Conservation (phyloP, 2,329 filamentous ascomycete species). For the Beauveria varroae region DNA sequence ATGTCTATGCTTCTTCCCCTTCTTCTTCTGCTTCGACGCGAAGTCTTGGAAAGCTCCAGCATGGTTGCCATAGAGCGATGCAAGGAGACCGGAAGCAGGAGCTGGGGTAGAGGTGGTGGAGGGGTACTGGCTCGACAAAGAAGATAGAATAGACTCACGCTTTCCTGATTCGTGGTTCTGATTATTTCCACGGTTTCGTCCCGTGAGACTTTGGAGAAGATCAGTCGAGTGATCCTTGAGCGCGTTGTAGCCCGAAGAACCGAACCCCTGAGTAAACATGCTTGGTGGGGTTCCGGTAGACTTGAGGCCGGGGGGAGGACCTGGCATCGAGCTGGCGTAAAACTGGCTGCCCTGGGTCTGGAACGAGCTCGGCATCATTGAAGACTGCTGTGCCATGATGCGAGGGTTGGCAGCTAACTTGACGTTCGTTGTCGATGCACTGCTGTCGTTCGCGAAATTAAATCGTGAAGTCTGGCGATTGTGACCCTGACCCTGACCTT, state of each 20-base stretch:
- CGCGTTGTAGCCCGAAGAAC: constrained; percentile 60
- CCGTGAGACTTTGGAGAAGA: constrained; percentile 74
- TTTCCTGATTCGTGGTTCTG: constrained; percentile 81
- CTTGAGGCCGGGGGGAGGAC: constrained; percentile 90
- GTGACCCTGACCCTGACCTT: constrained; percentile 54
- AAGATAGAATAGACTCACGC: constrained; percentile 98
- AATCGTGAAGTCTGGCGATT: constrained; percentile 80
- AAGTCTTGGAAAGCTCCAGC: constrained; percentile 83
- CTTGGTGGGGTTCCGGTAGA: constrained; percentile 89
- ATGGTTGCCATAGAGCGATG: constrained; percentile 84
- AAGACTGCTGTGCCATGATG: constrained; percentile 74
- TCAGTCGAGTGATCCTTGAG: constrained; percentile 61
- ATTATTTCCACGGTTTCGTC: constrained; percentile 59
- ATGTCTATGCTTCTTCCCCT: constrained; percentile 99
- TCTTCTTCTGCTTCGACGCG: constrained; percentile 98
- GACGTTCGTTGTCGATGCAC: constrained; percentile 43
- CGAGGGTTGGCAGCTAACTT: constrained; percentile 74
- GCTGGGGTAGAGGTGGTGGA: constrained; percentile 74
- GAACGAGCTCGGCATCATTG: constrained; percentile 70
- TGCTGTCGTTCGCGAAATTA: constrained; percentile 74
- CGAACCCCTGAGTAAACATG: constrained; percentile 90
- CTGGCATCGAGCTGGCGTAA: constrained; percentile 79
- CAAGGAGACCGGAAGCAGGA: constrained; percentile 85
- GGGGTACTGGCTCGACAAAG: constrained; percentile 81
- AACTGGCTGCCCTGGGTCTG: constrained; percentile 61